phyloP scores from a whole-genome alignment of 257 asterid species.

The Scutellaria galericulata region DNA sequence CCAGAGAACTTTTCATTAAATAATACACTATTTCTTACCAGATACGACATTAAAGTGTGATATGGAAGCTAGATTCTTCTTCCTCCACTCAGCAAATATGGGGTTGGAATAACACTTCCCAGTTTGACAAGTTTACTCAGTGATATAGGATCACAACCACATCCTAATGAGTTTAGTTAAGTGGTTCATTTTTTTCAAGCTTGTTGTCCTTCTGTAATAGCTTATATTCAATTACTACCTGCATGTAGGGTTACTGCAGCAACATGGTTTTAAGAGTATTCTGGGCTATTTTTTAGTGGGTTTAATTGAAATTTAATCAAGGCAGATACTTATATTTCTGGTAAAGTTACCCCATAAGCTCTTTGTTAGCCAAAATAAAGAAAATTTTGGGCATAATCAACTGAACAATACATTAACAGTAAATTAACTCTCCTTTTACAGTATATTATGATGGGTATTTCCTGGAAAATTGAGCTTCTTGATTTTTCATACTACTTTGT shows the following conservation, averaged over 20 bases:
- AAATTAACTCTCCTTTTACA: too few relatives aligned
- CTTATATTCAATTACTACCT: too few relatives aligned
- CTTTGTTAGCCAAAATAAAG: too few relatives aligned
- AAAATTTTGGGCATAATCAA: too few relatives aligned
- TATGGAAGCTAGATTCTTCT: slow-evolving; percentile 16
- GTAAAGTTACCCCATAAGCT: too few relatives aligned
- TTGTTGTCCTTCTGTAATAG: background rate
- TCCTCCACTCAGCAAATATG: slow-evolving; percentile 7
- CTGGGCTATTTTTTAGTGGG: background rate
- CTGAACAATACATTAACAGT: too few relatives aligned
- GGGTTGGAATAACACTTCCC: background rate
- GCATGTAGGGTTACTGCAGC: background rate
- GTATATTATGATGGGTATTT: too few relatives aligned
- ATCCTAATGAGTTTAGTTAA: slow-evolving; percentile 1
- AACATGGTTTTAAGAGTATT: slow-evolving; percentile 9
- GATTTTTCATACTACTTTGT: too few relatives aligned
- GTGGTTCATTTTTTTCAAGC: background rate
- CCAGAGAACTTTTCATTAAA: background rate
- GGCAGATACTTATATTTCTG: background rate
- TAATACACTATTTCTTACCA: background rate
- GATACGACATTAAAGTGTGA: background rate
- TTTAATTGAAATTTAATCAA: slow-evolving; percentile 6
- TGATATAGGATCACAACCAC: background rate
- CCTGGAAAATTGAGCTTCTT: too few relatives aligned
- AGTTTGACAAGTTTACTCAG: slow-evolving; percentile 18